Conservation (phyloP, 331 rosid genomes). For the Acacia concinna region DNA sequence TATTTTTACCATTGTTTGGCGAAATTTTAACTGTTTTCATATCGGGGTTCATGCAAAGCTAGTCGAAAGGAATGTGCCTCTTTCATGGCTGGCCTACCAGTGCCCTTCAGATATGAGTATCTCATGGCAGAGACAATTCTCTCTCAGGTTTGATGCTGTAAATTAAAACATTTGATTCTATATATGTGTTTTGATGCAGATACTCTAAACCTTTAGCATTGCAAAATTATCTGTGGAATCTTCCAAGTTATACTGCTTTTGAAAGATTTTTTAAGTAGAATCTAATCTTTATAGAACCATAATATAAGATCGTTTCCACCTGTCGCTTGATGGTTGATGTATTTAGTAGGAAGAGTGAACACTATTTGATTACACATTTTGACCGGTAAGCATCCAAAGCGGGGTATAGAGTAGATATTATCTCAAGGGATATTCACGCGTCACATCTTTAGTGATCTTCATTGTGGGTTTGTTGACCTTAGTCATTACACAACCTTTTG, state of each 20-base stretch:
- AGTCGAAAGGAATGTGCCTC: constrained; percentile 99
- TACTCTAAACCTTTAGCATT: constrained; percentile 3
- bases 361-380: background rate
- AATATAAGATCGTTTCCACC: background rate
- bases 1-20: too few relatives aligned
- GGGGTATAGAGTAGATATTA: background rate
- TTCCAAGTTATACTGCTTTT: background rate
- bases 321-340: constrained; percentile 14
- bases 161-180: background rate
- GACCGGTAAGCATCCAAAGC: background rate
- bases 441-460: background rate
- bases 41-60: constrained; percentile 82
- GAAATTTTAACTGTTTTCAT: constrained; percentile 42
- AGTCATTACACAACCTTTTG: background rate
- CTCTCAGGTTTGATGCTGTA: constrained; percentile 71
- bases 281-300: background rate
- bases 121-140: constrained; percentile 99
- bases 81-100: constrained; percentile 94
- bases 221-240: background rate
- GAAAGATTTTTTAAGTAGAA: constrained; percentile 1
- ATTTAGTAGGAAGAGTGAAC: constrained; percentile 1
- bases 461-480: background rate
- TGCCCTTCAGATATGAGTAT: constrained; percentile 92
- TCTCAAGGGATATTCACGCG: background rate
- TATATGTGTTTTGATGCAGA: background rate